These are phyloP conservation scores for Tubosaeta sp. DNA, from an alignment of 768 basidiomycete species.

Conservation along the genomic window DNA sequence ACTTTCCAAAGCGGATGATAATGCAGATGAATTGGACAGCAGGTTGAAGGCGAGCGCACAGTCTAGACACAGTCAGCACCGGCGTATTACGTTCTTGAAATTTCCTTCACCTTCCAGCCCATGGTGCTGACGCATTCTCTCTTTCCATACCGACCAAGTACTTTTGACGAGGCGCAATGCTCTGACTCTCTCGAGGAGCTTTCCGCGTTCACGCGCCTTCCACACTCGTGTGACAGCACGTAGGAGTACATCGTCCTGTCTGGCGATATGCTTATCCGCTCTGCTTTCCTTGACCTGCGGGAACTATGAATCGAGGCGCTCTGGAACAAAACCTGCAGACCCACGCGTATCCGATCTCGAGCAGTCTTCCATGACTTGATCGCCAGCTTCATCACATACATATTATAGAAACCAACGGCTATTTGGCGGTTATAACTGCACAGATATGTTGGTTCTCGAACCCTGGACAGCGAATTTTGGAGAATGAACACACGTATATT, in stretches of 20 bases:
- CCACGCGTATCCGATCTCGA: conserved; percentile 46
- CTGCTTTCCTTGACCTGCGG: conserved; percentile 53
- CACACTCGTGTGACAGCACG: conserved; percentile 59
- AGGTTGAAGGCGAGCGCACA: conserved; percentile 47
- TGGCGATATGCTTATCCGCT: conserved; percentile 50
- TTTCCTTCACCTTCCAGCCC: conserved; percentile 43
- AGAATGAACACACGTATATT: conserved; percentile 43
- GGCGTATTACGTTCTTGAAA: neutral
- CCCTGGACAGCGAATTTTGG: neutral
- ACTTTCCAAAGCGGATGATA: conserved; percentile 34
- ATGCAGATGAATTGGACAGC: conserved; percentile 39
- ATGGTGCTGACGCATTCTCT: conserved; percentile 36
- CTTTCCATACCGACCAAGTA: conserved; percentile 49
- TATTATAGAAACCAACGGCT: conserved; percentile 43
- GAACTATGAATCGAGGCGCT: conserved; percentile 8
- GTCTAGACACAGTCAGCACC: conserved; percentile 32
- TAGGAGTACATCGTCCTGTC: conserved; percentile 56
- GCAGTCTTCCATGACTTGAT: conserved; percentile 56
- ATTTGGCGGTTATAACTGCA: conserved; percentile 41
- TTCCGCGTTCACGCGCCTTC: conserved; percentile 64
- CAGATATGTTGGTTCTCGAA: conserved; percentile 3
- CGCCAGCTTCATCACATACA: conserved; percentile 40
- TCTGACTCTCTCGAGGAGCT: conserved; percentile 51
- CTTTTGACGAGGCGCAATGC: conserved; percentile 41
- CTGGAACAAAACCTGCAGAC: conserved; percentile 15